These are phyloP conservation scores for Trichoderma gamsii DNA, from an alignment of 495 filamentous ascomycete species.

Conservation along the genomic window DNA sequence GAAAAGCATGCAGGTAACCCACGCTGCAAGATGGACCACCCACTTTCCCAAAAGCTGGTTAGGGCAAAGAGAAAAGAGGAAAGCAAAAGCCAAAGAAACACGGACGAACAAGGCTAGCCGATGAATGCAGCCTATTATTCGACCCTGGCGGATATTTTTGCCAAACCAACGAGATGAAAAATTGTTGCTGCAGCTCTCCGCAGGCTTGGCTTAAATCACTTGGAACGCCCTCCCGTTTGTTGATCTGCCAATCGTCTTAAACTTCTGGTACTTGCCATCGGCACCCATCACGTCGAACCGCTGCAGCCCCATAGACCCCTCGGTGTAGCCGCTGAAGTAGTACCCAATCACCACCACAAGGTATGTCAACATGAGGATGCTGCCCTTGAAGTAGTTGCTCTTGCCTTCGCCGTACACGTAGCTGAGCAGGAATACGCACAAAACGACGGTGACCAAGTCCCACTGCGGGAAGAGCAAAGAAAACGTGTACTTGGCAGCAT, in stretches of 20 bases:
- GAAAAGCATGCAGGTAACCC: neutral
- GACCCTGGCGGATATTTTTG: neutral
- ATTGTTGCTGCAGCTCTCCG: constrained; percentile 1
- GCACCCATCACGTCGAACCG: constrained; percentile 63
- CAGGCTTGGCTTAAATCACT: neutral
- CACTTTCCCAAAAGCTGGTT: neutral
- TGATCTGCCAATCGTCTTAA: constrained; percentile 46
- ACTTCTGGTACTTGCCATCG: constrained; percentile 45
- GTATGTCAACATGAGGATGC: constrained; percentile 89
- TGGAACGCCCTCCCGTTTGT: constrained; percentile 30
- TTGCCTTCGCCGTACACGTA: constrained; percentile 99
- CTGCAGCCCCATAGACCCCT: constrained; percentile 53
- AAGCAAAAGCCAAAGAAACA: neutral
- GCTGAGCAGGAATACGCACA: constrained; percentile 93
- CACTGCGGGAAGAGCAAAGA: constrained; percentile 96
- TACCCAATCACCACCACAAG: constrained; percentile 88
- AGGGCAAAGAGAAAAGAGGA: neutral
- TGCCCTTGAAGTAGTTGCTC: constrained; percentile 89
- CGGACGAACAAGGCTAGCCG: neutral
- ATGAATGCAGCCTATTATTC: neutral
- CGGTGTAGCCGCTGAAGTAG: constrained; percentile 74
- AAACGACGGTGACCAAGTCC: constrained; percentile 97
- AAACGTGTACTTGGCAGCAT: constrained; percentile 59
- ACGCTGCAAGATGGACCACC: constrained; percentile 3
- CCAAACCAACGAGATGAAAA: neutral